Evolutionary conservation across 257 asterid species (phyloP).

Genomic region (Plantago ovata): DNA sequence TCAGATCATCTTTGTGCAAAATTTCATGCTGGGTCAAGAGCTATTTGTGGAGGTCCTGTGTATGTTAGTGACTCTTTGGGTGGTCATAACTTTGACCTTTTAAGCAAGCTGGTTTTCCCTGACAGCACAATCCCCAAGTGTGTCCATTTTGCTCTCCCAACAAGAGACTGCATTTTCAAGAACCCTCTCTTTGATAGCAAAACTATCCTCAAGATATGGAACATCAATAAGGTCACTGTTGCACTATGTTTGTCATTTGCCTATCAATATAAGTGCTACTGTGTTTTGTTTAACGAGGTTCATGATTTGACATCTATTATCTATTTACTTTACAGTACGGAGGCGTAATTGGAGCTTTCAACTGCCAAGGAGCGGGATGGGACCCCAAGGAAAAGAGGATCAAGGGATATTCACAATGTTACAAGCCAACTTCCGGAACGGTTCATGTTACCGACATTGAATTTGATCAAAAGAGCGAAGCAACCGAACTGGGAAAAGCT

Average conservation of each 20-base stretch:
- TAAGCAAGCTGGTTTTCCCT: slow-evolving; percentile 47
- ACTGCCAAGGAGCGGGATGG: slow-evolving; percentile 92
- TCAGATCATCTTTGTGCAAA: slow-evolving; percentile 66
- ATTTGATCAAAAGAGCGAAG: slow-evolving; percentile 53
- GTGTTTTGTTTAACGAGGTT: no score
- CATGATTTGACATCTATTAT: not conserved
- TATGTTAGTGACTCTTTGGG: slow-evolving; percentile 74
- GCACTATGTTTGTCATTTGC: not conserved
- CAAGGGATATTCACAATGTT: slow-evolving; percentile 63
- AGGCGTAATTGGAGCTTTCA: slow-evolving; percentile 74
- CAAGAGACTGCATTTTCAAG: slow-evolving; percentile 74
- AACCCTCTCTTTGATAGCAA: slow-evolving; percentile 71
- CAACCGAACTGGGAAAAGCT: slow-evolving; percentile 42
- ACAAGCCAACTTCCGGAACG: slow-evolving; percentile 44
- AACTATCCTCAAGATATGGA: slow-evolving; percentile 72
- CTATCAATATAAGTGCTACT: no score
- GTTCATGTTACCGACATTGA: slow-evolving; percentile 49
- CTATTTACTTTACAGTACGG: slow-evolving; percentile 37
- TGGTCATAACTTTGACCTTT: slow-evolving; percentile 66
- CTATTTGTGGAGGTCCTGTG: slow-evolving; percentile 75
- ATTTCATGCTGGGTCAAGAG: slow-evolving; percentile 77
- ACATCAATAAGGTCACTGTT: slow-evolving; percentile 58
- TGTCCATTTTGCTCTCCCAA: slow-evolving; percentile 67
- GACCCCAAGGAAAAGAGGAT: slow-evolving; percentile 66
- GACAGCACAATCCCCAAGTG: slow-evolving; percentile 72